Evolutionary conservation across 371 early-diverging fungal genomes (phyloP).

Genomic region (Rhizopus sp.): DNA sequence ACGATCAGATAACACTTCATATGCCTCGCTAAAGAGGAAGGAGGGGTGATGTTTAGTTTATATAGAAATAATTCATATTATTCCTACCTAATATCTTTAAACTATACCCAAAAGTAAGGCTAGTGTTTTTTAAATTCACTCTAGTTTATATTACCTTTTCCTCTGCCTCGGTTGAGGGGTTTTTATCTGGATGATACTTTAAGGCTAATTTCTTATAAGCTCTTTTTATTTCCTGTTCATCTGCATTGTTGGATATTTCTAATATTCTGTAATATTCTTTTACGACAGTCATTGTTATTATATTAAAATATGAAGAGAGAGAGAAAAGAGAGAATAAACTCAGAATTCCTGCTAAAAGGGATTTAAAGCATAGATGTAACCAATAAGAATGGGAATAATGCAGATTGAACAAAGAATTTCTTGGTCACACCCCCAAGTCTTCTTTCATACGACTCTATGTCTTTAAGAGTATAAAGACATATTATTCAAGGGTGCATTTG

Average conservation of each 20-base stretch:
- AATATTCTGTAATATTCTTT: constrained; percentile 36
- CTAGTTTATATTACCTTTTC: constrained; percentile 37
- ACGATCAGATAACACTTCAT: constrained; percentile 59
- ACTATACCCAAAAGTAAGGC: constrained; percentile 22
- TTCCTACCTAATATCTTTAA: constrained; percentile 48
- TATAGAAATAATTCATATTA: background rate
- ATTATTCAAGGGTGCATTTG: too few species aligned
- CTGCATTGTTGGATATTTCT: constrained; percentile 29
- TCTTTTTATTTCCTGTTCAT: constrained; percentile 46
- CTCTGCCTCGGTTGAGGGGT: constrained; percentile 41
- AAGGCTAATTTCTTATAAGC: constrained; percentile 48
- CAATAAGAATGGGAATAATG: too few species aligned
- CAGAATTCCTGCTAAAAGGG: too few species aligned
- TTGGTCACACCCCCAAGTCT: too few species aligned
- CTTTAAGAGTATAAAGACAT: too few species aligned
- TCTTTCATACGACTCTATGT: too few species aligned
- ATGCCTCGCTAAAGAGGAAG: constrained; percentile 40
- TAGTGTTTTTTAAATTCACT: background rate
- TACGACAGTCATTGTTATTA: constrained; percentile 10
- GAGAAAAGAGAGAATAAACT: constrained; percentile 5
- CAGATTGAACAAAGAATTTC: too few species aligned
- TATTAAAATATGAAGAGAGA: constrained; percentile 9
- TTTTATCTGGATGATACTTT: constrained; percentile 65
- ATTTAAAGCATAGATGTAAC: too few species aligned
- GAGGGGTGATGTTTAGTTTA: background rate